Evolutionary conservation across 257 asterid genomes (phyloP), one percentile per base, ranked within the genome.

Genomic region (Forsythia suspensa): DNA sequence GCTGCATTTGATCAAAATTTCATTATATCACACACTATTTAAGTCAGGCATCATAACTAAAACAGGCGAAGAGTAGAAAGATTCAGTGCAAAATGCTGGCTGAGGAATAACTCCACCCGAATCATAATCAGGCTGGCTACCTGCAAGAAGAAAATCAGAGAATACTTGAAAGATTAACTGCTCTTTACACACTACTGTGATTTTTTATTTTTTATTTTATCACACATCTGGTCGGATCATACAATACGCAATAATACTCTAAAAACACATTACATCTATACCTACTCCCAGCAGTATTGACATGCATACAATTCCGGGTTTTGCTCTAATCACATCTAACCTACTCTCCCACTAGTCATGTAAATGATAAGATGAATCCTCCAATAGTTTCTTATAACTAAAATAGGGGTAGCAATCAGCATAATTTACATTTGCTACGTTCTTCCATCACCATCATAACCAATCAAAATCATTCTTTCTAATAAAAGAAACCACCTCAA

Each of bases 361-460:
- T 48, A 76, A 59, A 73, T 48, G 67, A 20, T 40, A 24, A n/a
- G 44, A 9, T 57, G 52, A 48, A 18, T 72, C 61, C 66, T 29
- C 13, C 73, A 44, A 29, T 57, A 63, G 73, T 59, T 72, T 61
- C 61, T 8, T 46, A 44, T 43, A 79, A 72, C 78, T 41, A 71
- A 71, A 76, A 36, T 13, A 79, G 13, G 51, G 77, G 84, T 20
- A 42, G 76, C 63, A 80, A 48, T 42, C 84, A 71, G 44, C 65
- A 18, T 75, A 78, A 80, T 80, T 77, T 73, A 70, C 87, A 84
- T 73, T 77, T 59, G 76, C 82, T 82, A 80, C 84, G 82, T 79
- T 85, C 84, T 76, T 67, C 75, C 79, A 39, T 78, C 79, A 82
- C 77, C 80, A 76, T 71, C 84, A 82, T 75, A 74, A 75, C 77